These are phyloP conservation scores for Fusarium tuaranense DNA, from an alignment of 2,329 filamentous ascomycete species.

Conservation along the genomic window DNA sequence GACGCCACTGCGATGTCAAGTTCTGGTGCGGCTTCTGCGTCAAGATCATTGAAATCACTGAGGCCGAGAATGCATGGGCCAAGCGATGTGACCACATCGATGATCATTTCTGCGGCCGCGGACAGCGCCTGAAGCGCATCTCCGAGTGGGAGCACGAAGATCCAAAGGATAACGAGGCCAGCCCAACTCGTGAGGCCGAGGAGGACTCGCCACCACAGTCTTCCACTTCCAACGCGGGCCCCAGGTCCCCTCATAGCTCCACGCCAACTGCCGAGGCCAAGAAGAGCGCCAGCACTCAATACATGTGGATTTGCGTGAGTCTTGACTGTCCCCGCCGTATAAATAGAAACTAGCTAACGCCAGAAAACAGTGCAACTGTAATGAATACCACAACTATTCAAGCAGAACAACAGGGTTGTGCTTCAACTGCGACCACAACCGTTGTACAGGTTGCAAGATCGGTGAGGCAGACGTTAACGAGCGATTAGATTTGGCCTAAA, in stretches of 20 bases:
- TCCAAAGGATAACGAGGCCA: slow-evolving; percentile 2
- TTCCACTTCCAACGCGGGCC: slow-evolving; percentile 9
- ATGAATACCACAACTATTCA: slow-evolving; percentile 6
- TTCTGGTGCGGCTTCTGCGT: slow-evolving; percentile 94
- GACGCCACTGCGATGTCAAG: slow-evolving; percentile 70
- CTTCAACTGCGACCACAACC: slow-evolving; percentile 20
- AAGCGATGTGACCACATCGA: slow-evolving; percentile 79
- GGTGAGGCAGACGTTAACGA: not conserved
- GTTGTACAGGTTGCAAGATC: slow-evolving; percentile 13
- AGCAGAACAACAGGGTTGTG: slow-evolving; percentile 8
- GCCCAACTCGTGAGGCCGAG: not conserved
- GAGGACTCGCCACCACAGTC: slow-evolving; percentile 6
- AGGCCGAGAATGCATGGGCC: slow-evolving; percentile 64
- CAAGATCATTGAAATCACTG: slow-evolving; percentile 62
- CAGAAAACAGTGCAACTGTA: slow-evolving; percentile 38
- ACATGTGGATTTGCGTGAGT: slow-evolving; percentile 50
- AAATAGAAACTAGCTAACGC: slow-evolving; percentile 11
- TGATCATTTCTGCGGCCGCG: slow-evolving; percentile 71
- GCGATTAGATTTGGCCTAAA: not conserved
- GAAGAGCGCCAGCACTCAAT: slow-evolving; percentile 21
- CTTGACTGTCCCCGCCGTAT: not conserved
- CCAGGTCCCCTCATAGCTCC: slow-evolving; percentile 4
- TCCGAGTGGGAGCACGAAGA: slow-evolving; percentile 65
- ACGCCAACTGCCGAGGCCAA: slow-evolving; percentile 1
- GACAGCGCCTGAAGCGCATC: slow-evolving; percentile 57